Conservation (phyloP, 305 asterid genomes). For the Rubia balearica region DNA sequence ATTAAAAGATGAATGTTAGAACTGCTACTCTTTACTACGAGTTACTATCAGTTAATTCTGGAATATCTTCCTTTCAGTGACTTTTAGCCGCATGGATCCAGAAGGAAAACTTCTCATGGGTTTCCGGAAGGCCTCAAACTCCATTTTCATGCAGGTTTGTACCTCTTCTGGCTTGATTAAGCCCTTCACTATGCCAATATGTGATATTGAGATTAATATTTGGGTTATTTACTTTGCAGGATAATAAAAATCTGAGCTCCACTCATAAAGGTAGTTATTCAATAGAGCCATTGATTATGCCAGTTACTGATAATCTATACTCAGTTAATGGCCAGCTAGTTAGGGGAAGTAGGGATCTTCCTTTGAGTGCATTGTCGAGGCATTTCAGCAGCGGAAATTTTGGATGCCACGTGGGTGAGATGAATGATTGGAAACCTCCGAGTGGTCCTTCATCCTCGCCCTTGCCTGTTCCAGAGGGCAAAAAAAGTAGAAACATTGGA, state of each 20-base stretch:
- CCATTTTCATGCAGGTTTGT: constrained; percentile 45
- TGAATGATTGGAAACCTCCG: constrained; percentile 33
- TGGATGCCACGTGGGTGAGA: constrained; percentile 37
- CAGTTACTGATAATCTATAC: constrained; percentile 49
- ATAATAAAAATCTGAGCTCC: constrained; percentile 39
- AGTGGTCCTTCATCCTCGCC: constrained; percentile 38
- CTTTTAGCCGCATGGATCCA: constrained; percentile 97
- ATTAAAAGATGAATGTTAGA: neutral
- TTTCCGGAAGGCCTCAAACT: constrained; percentile 72
- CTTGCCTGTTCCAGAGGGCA: constrained; percentile 50
- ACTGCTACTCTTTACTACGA: neutral
- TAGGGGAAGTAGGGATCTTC: constrained; percentile 50
- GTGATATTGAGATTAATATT: neutral
- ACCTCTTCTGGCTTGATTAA: constrained; percentile 1
- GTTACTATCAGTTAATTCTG: neutral
- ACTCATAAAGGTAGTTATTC: constrained; percentile 40
- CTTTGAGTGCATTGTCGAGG: constrained; percentile 39
- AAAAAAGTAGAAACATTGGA: constrained; percentile 75
- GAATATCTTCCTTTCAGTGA: constrained; percentile 47
- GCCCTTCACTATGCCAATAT: neutral
- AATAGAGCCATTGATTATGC: constrained; percentile 50
- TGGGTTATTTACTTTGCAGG: constrained; percentile 39
- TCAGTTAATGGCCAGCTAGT: constrained; percentile 57
- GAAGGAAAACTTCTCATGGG: constrained; percentile 95
- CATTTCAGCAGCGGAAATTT: constrained; percentile 36